Percentiles rank a stretch among this genome's conserved stretches.
phyloP scores from a whole-genome alignment of 2,329 filamentous ascomycete genomes.

The Fusarium nygamai region DNA sequence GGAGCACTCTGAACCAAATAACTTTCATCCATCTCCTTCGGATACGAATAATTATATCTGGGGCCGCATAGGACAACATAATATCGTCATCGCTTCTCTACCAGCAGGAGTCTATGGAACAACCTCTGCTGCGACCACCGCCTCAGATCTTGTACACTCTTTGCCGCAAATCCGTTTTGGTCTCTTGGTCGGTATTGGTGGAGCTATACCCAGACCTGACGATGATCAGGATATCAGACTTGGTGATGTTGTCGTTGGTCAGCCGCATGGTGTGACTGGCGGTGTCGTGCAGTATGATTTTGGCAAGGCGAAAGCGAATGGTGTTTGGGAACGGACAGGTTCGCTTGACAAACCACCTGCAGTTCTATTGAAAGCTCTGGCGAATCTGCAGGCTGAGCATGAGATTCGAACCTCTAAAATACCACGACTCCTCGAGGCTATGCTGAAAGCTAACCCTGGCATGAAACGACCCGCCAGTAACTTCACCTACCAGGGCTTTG shows the following conservation, averaged over 20 bases:
- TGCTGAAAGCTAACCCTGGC: slow-evolving; percentile 3
- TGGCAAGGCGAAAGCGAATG: slow-evolving; percentile 9
- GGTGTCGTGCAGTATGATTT: slow-evolving; percentile 43
- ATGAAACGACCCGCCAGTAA: background rate
- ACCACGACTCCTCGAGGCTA: background rate
- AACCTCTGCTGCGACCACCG: slow-evolving; percentile 15
- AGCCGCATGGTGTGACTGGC: slow-evolving; percentile 11
- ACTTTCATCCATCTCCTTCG: slow-evolving; percentile 1
- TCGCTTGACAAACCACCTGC: slow-evolving; percentile 17
- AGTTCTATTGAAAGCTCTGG: slow-evolving; percentile 19
- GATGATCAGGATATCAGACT: slow-evolving; percentile 37
- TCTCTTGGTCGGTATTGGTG: slow-evolving; percentile 54
- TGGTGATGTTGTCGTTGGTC: slow-evolving; percentile 43
- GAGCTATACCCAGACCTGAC: slow-evolving; percentile 39
- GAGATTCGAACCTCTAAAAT: background rate
- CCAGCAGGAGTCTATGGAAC: slow-evolving; percentile 31
- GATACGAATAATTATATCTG: slow-evolving; percentile 44
- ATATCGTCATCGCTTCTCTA: slow-evolving; percentile 42
- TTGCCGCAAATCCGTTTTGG: slow-evolving; percentile 32
- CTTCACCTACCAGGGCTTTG: slow-evolving; percentile 5
- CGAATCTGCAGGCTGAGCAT: slow-evolving; percentile 18
- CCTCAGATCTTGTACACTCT: slow-evolving; percentile 8
- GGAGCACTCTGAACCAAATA: slow-evolving; percentile 9
- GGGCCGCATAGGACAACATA: slow-evolving; percentile 39
- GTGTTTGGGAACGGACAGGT: background rate